These are phyloP conservation scores for Entoloma clypeatum DNA, from an alignment of 1,284 basidiomycete species.

Conservation along the genomic window DNA sequence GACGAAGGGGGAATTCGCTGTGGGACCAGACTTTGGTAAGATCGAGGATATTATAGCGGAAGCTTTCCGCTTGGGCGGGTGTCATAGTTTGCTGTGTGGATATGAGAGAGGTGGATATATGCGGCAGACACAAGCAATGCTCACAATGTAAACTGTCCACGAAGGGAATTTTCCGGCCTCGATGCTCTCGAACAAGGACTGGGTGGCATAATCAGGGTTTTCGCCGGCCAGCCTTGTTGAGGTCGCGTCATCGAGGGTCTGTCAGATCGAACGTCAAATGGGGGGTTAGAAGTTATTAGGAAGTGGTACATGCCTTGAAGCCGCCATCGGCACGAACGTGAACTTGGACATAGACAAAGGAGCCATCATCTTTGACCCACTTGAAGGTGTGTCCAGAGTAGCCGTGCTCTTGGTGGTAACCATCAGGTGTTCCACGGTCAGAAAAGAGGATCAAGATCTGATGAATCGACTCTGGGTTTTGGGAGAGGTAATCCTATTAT, in stretches of 20 bases:
- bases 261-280: constrained; percentile 6
- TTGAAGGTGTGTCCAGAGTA: constrained; percentile 95
- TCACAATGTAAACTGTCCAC: constrained; percentile 75
- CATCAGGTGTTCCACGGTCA: constrained; percentile 89
- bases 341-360: constrained; percentile 82
- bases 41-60: constrained; percentile 87
- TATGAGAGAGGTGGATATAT: neutral
- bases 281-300: constrained; percentile 9
- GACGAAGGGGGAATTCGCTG: constrained; percentile 79
- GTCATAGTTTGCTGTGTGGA: constrained; percentile 80
- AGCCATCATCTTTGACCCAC: constrained; percentile 78
- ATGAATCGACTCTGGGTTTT: constrained; percentile 90
- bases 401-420: constrained; percentile 81
- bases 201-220: constrained; percentile 80
- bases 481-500: constrained; percentile 79
- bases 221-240: constrained; percentile 48
- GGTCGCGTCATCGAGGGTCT: constrained; percentile 59
- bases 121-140: constrained; percentile 21
- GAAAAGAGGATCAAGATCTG: constrained; percentile 88
- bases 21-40: constrained; percentile 91
- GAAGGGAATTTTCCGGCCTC: constrained; percentile 72
- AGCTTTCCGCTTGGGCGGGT: constrained; percentile 82
- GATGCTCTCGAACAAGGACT: constrained; percentile 78
- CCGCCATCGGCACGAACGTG: constrained; percentile 76
- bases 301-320: constrained; percentile 56